Conservation (phyloP, 768 basidiomycete species). For the Boletus rufocinnamomeus region DNA sequence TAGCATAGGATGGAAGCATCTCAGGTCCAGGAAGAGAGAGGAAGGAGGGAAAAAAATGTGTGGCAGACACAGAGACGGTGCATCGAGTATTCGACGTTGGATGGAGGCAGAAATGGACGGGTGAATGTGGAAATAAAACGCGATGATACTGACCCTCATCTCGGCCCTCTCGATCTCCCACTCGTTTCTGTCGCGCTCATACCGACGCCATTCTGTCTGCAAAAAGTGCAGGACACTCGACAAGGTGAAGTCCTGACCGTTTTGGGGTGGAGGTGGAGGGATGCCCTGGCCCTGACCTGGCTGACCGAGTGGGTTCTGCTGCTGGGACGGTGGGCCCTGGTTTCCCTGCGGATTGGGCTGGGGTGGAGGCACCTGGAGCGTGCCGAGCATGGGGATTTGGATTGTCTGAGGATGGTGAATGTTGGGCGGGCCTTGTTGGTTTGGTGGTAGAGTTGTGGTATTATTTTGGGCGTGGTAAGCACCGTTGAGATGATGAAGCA, state of each 20-base stretch:
- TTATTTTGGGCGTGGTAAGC: constrained; percentile 32
- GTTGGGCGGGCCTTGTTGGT: constrained; percentile 32
- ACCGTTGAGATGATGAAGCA: constrained; percentile 32
- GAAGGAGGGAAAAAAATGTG: background rate
- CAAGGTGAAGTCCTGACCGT: constrained; percentile 89
- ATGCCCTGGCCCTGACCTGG: constrained; percentile 56
- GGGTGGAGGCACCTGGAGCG: constrained; percentile 63
- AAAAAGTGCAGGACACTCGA: constrained; percentile 95
- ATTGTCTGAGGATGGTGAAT: constrained; percentile 45
- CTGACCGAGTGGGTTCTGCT: constrained; percentile 56
- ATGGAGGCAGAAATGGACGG: constrained; percentile 1
- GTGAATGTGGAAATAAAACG: constrained; percentile 5
- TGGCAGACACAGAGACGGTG: background rate
- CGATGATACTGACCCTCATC: constrained; percentile 78
- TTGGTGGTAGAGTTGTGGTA: constrained; percentile 1
- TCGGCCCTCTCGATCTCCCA: constrained; percentile 99
- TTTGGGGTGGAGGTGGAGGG: constrained; percentile 78
- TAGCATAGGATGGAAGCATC: background rate
- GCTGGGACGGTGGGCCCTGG: constrained; percentile 51
- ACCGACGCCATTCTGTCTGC: constrained; percentile 97
- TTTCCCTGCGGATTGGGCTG: constrained; percentile 40
- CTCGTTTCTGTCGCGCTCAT: constrained; percentile 98
- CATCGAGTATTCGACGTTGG: background rate
- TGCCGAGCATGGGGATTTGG: constrained; percentile 71
- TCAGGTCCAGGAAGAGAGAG: background rate